Evolutionary conservation across 768 basidiomycete species (phyloP).

Genomic region (Strobilomyces echinocephalus): DNA sequence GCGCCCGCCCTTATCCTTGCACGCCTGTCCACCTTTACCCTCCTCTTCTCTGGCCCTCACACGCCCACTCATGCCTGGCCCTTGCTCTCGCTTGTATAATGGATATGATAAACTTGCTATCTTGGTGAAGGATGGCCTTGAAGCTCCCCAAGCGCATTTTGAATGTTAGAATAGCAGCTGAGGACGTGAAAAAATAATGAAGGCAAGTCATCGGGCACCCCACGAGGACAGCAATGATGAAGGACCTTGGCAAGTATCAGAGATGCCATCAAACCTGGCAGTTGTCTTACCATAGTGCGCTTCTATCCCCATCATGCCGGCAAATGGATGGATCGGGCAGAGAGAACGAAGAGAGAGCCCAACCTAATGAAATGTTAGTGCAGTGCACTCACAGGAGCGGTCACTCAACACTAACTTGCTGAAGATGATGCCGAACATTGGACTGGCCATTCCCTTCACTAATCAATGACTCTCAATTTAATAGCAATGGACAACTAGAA

Average conservation of each 20-base stretch:
- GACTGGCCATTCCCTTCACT: constrained; percentile 64
- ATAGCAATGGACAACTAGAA: neutral
- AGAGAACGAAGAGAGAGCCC: constrained; percentile 60
- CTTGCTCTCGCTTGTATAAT: no score
- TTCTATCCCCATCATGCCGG: constrained; percentile 57
- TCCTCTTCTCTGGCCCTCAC: no score
- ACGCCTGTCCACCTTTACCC: no score
- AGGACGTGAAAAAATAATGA: constrained; percentile 61
- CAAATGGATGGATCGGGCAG: constrained; percentile 35
- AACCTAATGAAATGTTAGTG: constrained; percentile 34
- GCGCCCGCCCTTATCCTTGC: no score
- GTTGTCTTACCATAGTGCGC: constrained; percentile 54
- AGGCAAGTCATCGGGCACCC: constrained; percentile 58
- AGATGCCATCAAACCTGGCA: neutral
- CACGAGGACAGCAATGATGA: constrained; percentile 72
- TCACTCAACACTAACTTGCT: constrained; percentile 21
- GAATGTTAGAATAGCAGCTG: constrained; percentile 66
- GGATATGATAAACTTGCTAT: constrained; percentile 45
- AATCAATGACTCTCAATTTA: neutral
- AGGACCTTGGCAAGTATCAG: constrained; percentile 47
- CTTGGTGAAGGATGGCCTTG: constrained; percentile 80
- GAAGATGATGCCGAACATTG: constrained; percentile 67
- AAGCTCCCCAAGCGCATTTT: constrained; percentile 71
- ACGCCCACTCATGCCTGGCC: no score
- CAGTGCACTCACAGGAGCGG: neutral